A percentile compares a stretch with the other conserved stretches of the same genome.
phyloP scores from a whole-genome alignment of 257 asterid species.

The Prunella vulgaris region DNA sequence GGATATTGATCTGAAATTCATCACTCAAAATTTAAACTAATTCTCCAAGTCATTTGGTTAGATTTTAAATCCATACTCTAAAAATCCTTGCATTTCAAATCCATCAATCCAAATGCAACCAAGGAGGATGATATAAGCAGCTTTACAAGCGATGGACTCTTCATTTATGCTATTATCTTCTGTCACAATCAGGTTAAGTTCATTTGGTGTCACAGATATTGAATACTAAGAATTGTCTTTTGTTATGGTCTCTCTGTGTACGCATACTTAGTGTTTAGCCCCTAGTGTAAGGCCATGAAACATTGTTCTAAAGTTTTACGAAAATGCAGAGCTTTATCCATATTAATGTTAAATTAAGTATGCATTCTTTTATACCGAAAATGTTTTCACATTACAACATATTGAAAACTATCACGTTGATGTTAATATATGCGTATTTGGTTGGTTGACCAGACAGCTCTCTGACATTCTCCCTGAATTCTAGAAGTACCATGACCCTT shows the following conservation, averaged over 20 bases:
- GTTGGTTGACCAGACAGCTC: neutral
- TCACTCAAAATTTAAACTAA: neutral
- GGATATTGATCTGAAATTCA: neutral
- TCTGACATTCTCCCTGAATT: neutral
- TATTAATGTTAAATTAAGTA: neutral
- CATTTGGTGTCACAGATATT: conserved; percentile 4
- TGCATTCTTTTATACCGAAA: neutral
- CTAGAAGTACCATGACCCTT: neutral
- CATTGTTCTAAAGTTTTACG: conserved; percentile 3
- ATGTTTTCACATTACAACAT: neutral
- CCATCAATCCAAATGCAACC: neutral
- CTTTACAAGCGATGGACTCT: neutral
- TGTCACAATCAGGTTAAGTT: neutral
- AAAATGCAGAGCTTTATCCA: neutral
- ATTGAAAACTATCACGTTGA: neutral
- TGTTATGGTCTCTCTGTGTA: neutral
- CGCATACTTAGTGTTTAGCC: neutral
- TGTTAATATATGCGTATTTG: neutral
- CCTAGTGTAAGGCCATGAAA: neutral
- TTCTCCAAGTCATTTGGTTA: neutral
- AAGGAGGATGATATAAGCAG: neutral
- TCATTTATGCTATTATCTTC: conserved; percentile 2
- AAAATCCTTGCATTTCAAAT: neutral
- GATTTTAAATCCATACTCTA: neutral
- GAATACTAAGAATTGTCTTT: neutral